Percentiles rank a stretch among this genome's conserved stretches.
phyloP scores from a whole-genome alignment of 352 stramenopile genomes.

The Globisporangium nodosum region DNA sequence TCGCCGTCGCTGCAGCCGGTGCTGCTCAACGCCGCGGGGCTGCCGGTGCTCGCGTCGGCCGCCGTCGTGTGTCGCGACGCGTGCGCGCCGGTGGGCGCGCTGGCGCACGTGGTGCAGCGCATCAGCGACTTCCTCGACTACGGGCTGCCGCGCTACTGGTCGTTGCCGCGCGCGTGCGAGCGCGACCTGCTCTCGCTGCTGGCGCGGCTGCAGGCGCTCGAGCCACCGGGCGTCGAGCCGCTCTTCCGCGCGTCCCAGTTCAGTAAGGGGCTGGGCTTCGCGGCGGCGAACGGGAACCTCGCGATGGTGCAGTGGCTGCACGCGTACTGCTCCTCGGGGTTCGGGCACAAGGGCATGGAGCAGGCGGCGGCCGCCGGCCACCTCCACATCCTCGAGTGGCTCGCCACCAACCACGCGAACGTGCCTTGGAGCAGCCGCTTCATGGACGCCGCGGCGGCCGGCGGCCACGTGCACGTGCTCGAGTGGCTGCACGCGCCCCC shows the following conservation, averaged over 20 bases:
- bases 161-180: slow-evolving; percentile 9
- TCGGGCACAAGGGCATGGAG: slow-evolving; percentile 14
- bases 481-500: slow-evolving; percentile 13
- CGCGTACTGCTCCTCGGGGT: slow-evolving; percentile 11
- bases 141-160: slow-evolving; percentile 10
- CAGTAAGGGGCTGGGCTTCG: slow-evolving; percentile 7
- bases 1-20: neutral
- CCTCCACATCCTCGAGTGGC: slow-evolving; percentile 10
- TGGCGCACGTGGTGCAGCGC: slow-evolving; percentile 12
- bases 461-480: slow-evolving; percentile 9
- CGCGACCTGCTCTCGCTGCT: slow-evolving; percentile 12
- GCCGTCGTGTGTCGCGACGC: slow-evolving; percentile 10
- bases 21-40: slow-evolving; percentile 4
- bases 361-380: slow-evolving; percentile 5
- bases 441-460: slow-evolving; percentile 11
- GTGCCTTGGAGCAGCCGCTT: slow-evolving; percentile 10
- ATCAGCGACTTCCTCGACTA: slow-evolving; percentile 13
- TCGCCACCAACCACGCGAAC: slow-evolving; percentile 4
- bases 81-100: slow-evolving; percentile 2
- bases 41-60: slow-evolving; percentile 9
- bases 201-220: slow-evolving; percentile 1
- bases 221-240: slow-evolving; percentile 3
- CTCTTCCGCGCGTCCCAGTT: slow-evolving; percentile 8
- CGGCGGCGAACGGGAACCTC: slow-evolving; percentile 8
- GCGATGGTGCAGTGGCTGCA: slow-evolving; percentile 15